Percentiles rank a stretch among this genome's conserved stretches.
Evolutionary conservation across 163 green algal genomes (phyloP).

Genomic region (Scenedesmus sp.): DNA sequence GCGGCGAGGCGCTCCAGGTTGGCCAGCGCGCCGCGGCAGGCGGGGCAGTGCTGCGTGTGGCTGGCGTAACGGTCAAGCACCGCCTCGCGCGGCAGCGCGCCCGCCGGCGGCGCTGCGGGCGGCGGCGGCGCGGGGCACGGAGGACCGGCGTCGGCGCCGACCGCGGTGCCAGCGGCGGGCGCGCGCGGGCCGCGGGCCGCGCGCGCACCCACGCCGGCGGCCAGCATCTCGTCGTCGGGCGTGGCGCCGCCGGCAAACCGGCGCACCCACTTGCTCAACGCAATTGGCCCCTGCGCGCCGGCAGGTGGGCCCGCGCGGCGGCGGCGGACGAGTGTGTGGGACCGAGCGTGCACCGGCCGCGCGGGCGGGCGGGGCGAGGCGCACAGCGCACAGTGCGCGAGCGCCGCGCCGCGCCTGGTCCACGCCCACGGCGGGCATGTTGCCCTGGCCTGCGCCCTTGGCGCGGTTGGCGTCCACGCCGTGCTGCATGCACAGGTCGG

Average conservation of each 20-base stretch:
- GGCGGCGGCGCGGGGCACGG: too few species aligned
- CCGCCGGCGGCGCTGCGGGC: too few species aligned
- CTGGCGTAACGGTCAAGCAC: slow-evolving; percentile 18
- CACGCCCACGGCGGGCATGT: slow-evolving; percentile 34
- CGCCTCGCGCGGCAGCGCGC: background rate
- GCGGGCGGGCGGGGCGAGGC: too few species aligned
- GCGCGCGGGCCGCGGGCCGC: too few species aligned
- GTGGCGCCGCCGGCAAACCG: too few species aligned
- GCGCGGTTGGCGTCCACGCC: slow-evolving; percentile 17
- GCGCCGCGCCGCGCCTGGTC: slow-evolving; percentile 18
- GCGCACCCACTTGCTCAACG: too few species aligned
- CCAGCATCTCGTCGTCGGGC: too few species aligned
- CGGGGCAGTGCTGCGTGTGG: slow-evolving; percentile 28
- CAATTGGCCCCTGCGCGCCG: too few species aligned
- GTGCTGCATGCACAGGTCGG: slow-evolving; percentile 36
- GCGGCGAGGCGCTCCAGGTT: background rate
- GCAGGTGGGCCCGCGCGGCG: too few species aligned
- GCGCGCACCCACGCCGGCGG: too few species aligned
- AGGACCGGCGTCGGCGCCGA: background rate
- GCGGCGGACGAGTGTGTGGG: too few species aligned
- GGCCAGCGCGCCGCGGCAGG: slow-evolving; percentile 1
- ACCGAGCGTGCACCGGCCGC: too few species aligned
- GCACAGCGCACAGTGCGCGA: background rate
- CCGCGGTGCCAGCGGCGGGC: background rate
- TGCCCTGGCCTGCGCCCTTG: background rate